These are phyloP conservation scores for Amylocarpus encephaloides DNA, from an alignment of 2,329 filamentous ascomycete species.

Conservation along the genomic window DNA sequence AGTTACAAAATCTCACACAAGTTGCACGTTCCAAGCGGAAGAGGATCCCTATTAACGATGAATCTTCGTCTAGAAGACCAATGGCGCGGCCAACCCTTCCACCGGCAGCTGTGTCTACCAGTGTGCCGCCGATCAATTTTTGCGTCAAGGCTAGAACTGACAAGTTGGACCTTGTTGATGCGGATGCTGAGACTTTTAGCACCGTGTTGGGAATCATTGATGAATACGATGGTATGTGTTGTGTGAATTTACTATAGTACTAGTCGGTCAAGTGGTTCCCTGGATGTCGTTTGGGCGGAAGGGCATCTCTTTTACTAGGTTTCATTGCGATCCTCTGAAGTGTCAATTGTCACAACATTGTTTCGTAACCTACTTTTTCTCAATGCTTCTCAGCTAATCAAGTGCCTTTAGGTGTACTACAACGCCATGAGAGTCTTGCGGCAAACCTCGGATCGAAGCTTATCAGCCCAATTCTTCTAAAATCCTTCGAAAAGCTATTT, in stretches of 20 bases:
- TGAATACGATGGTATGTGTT: conserved; percentile 62
- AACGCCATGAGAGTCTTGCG: conserved; percentile 80
- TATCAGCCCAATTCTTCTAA: conserved; percentile 74
- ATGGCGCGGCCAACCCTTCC: conserved; percentile 33
- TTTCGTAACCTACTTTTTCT: neutral
- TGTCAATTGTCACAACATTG: too few relatives aligned
- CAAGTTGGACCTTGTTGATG: conserved; percentile 45
- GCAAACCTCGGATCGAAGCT: conserved; percentile 79
- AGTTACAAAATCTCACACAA: conserved; percentile 8
- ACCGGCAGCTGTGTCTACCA: conserved; percentile 14
- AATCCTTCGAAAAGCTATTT: conserved; percentile 80
- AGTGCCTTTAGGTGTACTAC: conserved; percentile 55
- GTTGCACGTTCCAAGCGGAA: conserved; percentile 21
- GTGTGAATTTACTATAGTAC: neutral
- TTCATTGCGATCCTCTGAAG: too few relatives aligned
- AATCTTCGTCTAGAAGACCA: conserved; percentile 21
- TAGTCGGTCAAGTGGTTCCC: neutral
- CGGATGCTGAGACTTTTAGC: conserved; percentile 60
- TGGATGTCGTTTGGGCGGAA: too few relatives aligned
- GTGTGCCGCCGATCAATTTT: conserved; percentile 44
- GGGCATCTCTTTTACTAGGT: too few relatives aligned
- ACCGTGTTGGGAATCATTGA: conserved; percentile 66
- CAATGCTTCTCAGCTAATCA: neutral
- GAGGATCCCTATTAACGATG: conserved; percentile 21
- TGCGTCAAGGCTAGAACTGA: conserved; percentile 40